A percentile compares a stretch with the other conserved stretches of the same genome.
phyloP scores from a whole-genome alignment of 2,329 filamentous ascomycete species.

The Hypoxylon sp. region DNA sequence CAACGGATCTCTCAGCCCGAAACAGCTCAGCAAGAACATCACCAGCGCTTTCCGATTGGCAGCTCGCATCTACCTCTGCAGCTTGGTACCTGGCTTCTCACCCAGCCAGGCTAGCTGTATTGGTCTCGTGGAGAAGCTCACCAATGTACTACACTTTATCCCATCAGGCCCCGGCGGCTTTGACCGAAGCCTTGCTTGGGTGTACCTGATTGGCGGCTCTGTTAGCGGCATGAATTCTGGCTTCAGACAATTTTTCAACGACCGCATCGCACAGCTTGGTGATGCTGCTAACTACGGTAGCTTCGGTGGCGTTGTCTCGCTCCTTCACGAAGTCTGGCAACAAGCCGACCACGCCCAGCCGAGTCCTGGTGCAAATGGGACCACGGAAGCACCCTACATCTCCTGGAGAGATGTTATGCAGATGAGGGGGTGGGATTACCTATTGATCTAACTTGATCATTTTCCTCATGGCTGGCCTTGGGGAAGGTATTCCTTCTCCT shows the following conservation, averaged over 20 bases:
- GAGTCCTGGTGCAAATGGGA: slow-evolving; percentile 57
- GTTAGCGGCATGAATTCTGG: slow-evolving; percentile 79
- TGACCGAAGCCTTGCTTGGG: slow-evolving; percentile 93
- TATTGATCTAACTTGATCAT: slow-evolving; percentile 78
- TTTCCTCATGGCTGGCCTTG: slow-evolving; percentile 58
- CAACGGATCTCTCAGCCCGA: slow-evolving; percentile 83
- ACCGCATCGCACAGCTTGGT: slow-evolving; percentile 81
- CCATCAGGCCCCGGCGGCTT: slow-evolving; percentile 86
- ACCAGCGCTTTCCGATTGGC: slow-evolving; percentile 92
- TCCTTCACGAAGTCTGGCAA: slow-evolving; percentile 88
- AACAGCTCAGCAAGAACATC: slow-evolving; percentile 89
- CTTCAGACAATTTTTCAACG: slow-evolving; percentile 84
- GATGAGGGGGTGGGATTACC: slow-evolving; percentile 91
- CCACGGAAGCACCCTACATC: slow-evolving; percentile 73
- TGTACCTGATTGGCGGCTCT: slow-evolving; percentile 88
- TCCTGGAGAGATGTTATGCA: slow-evolving; percentile 97
- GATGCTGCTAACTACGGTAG: slow-evolving; percentile 85
- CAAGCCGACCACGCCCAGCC: slow-evolving; percentile 73
- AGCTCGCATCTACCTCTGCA: slow-evolving; percentile 96
- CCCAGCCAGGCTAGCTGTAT: slow-evolving; percentile 80
- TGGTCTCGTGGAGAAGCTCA: slow-evolving; percentile 83
- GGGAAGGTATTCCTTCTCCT: slow-evolving; percentile 48
- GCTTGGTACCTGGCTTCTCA: slow-evolving; percentile 89
- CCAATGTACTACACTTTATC: slow-evolving; percentile 83
- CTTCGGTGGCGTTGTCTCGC: slow-evolving; percentile 84